phyloP scores from a whole-genome alignment of 2,329 filamentous ascomycete species.

The Beauveria sp. region DNA sequence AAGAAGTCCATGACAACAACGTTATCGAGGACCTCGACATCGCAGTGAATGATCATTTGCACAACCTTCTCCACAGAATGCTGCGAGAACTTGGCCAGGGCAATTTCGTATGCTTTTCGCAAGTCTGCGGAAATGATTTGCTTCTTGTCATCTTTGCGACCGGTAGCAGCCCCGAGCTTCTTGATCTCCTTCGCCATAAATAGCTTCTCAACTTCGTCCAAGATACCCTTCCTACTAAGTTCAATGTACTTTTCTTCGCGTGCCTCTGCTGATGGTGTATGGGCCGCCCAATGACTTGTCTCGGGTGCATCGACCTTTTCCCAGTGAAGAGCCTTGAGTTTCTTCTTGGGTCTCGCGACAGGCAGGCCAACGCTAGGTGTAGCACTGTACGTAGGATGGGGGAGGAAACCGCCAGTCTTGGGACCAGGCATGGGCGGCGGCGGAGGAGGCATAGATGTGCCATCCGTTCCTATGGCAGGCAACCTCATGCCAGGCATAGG shows the following conservation, averaged over 20 bases:
- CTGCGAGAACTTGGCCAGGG: slow-evolving; percentile 87
- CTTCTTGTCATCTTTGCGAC: slow-evolving; percentile 91
- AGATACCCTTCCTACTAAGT: slow-evolving; percentile 84
- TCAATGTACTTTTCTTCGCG: slow-evolving; percentile 96
- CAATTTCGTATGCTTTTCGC: slow-evolving; percentile 79
- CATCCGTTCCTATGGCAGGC: slow-evolving; percentile 30
- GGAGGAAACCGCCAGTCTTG: slow-evolving; percentile 69
- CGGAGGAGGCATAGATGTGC: slow-evolving; percentile 40
- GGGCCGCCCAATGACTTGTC: slow-evolving; percentile 86
- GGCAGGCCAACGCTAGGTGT: slow-evolving; percentile 59
- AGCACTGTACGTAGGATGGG: slow-evolving; percentile 49
- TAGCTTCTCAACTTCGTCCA: slow-evolving; percentile 94
- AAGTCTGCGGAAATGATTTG: slow-evolving; percentile 90
- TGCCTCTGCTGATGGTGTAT: slow-evolving; percentile 76
- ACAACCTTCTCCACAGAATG: slow-evolving; percentile 76
- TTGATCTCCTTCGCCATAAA: slow-evolving; percentile 98
- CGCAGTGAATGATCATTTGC: slow-evolving; percentile 92
- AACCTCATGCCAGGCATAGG: slow-evolving; percentile 31
- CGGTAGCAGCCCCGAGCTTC: slow-evolving; percentile 61
- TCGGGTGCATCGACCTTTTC: slow-evolving; percentile 93
- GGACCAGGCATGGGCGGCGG: slow-evolving; percentile 61
- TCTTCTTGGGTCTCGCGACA: slow-evolving; percentile 91
- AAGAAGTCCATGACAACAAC: slow-evolving; percentile 93
- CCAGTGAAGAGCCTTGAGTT: slow-evolving; percentile 98
- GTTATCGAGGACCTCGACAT: slow-evolving; percentile 81